These are phyloP conservation scores for Glycine tomentella DNA, from an alignment of 306 rosid species.

Conservation along the genomic window DNA sequence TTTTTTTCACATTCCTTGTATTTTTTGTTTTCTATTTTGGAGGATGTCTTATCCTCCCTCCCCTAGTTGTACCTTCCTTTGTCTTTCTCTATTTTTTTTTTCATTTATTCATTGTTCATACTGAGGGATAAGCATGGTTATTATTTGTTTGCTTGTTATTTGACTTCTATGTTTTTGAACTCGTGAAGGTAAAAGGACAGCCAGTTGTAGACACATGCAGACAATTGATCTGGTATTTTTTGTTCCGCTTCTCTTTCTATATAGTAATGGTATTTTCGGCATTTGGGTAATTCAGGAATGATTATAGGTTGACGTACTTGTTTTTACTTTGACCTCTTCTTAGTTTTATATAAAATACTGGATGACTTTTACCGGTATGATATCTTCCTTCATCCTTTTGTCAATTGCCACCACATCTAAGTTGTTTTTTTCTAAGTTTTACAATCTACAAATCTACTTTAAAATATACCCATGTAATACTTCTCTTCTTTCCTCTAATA, in stretches of 20 bases:
- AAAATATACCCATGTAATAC: no score
- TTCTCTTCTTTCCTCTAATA: not conserved
- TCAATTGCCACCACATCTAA: no score
- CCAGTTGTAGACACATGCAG: slow-evolving; percentile 72
- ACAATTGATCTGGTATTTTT: slow-evolving; percentile 69
- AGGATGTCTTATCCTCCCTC: not conserved
- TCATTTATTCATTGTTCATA: not conserved
- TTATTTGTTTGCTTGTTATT: not conserved
- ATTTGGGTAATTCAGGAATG: not conserved
- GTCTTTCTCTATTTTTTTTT: slow-evolving; percentile 20
- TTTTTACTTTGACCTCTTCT: not conserved
- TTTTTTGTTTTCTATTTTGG: not conserved
- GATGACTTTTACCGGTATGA: not conserved
- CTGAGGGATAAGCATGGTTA: not conserved
- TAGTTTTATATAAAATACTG: not conserved
- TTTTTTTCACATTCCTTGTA: not conserved
- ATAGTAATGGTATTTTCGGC: not conserved
- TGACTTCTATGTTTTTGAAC: slow-evolving; percentile 34
- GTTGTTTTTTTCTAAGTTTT: no score
- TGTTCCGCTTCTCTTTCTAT: slow-evolving; percentile 37
- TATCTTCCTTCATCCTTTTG: no score
- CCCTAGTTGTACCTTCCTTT: slow-evolving; percentile 14
- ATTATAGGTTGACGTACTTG: not conserved
- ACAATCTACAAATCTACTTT: no score
- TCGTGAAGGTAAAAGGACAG: slow-evolving; percentile 84